Evolutionary conservation across 169 alveolate species (phyloP), one percentile per base, ranked within the genome.

Genomic region (Plasmodium yoelii): DNA sequence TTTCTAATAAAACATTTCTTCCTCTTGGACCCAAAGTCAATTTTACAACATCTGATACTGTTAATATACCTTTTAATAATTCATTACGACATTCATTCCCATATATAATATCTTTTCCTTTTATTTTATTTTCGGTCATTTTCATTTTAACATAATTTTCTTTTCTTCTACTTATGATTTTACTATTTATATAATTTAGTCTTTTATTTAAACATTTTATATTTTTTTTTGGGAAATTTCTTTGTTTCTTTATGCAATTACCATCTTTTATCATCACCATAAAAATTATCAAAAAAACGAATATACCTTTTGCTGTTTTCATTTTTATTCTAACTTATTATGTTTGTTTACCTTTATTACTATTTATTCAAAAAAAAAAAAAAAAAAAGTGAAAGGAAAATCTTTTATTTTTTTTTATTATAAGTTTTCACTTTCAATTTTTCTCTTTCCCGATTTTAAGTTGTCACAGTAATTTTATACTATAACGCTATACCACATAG

Each of bases 11-110:
- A 2, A 96, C 94, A 72, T 96, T 96, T 46, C 98, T 88, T 19
- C 98, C 98, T 18, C 97, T 93, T 7, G 98, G 98, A 5, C 98
- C 98, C 59, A 96, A 92, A 0, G 98, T 96, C 15, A 96, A 95
- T 92, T 94, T 92, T 26, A 95, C 97, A 18, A 96, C 94, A 86
- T 94, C 97, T 12, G 97, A 95, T 42, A 95, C 97, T 7, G 94
- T 92, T 55, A 88, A 87, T 46, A 95, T 94, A 12, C 97, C 97
- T 47, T 87, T 88, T 46, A 95, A 92, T 57, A 95, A 92, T 55
- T 93, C 93, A 71, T 95, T 94, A 7, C 97, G 70, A 73, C 97
- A 95, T 19, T 93, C 96, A 44, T 94, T 96, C n/a, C 95, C 92
- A 57, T 94, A 73, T 15, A 94, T 92, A 59, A 94, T 93, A 59